Percentiles rank a stretch among this genome's conserved stretches.
These are phyloP conservation scores for Scutellaria baicalensis DNA, from an alignment of 257 asterid genomes.

Conservation along the genomic window DNA sequence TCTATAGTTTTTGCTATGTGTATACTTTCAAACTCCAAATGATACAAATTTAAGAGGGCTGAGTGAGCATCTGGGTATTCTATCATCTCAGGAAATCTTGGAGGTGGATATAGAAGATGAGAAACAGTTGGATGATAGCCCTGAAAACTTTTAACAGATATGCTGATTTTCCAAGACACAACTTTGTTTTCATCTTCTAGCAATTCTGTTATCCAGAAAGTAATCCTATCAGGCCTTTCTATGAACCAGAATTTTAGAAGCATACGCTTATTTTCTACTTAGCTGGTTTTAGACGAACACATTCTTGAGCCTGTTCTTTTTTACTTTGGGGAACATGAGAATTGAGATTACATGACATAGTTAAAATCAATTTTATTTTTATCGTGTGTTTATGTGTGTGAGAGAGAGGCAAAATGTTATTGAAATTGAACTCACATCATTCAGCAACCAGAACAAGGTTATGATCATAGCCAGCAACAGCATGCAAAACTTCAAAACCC, in stretches of 20 bases:
- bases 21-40: too few species aligned
- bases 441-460: slow-evolving; percentile 56
- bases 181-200: background rate
- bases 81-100: slow-evolving; percentile 62
- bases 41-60: background rate
- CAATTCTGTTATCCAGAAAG: background rate
- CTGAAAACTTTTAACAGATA: slow-evolving; percentile 51
- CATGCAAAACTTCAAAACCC: slow-evolving; percentile 59
- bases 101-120: slow-evolving; percentile 94
- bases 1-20: too few species aligned
- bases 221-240: background rate
- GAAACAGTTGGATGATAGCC: slow-evolving; percentile 96
- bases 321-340: background rate
- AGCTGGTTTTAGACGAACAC: background rate
- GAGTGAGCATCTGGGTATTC: background rate
- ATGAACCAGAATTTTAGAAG: background rate
- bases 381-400: background rate
- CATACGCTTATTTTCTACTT: background rate
- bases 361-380: background rate
- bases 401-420: background rate
- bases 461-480: slow-evolving; percentile 86
- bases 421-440: slow-evolving; percentile 14
- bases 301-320: too few species aligned
- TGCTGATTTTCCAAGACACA: background rate
- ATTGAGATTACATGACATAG: background rate